phyloP scores from a whole-genome alignment of 129 eudicot species.

The Gnaphalium uliginosum region DNA sequence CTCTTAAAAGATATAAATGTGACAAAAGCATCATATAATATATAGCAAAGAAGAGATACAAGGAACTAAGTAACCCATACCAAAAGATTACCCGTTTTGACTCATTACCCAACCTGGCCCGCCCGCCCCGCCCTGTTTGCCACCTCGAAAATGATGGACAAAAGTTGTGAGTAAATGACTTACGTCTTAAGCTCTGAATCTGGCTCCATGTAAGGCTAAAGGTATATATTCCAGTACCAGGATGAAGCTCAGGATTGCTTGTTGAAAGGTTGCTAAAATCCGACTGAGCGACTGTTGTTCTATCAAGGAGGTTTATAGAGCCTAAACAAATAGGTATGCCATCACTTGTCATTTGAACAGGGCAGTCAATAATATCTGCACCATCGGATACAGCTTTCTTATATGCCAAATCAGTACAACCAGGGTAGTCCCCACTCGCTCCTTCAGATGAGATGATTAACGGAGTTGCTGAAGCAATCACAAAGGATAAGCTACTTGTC shows the following conservation, averaged over 20 bases:
- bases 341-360: conserved; percentile 85
- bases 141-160: neutral
- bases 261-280: conserved; percentile 35
- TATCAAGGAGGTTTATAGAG: conserved; percentile 72
- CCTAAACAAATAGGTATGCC: conserved; percentile 85
- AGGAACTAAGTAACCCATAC: neutral
- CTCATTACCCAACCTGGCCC: neutral
- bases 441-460: conserved; percentile 76
- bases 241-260: conserved; percentile 48
- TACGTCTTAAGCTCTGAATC: conserved; percentile 65
- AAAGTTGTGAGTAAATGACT: conserved; percentile 33
- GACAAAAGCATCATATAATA: neutral
- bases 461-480: conserved; percentile 53
- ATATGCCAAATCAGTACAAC: conserved; percentile 84
- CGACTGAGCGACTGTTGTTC: conserved; percentile 54
- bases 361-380: conserved; percentile 85
- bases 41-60: neutral
- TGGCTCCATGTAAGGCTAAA: conserved; percentile 79
- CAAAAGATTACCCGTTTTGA: neutral
- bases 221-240: conserved; percentile 55
- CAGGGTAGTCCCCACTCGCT: conserved; percentile 96
- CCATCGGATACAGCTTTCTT: conserved; percentile 77
- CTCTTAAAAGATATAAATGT: conserved; percentile 14
- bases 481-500: conserved; percentile 21
- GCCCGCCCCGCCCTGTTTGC: too few relatives aligned